These are phyloP conservation scores for Schizonepeta tenuifolia DNA, from an alignment of 257 asterid species.

Conservation along the genomic window DNA sequence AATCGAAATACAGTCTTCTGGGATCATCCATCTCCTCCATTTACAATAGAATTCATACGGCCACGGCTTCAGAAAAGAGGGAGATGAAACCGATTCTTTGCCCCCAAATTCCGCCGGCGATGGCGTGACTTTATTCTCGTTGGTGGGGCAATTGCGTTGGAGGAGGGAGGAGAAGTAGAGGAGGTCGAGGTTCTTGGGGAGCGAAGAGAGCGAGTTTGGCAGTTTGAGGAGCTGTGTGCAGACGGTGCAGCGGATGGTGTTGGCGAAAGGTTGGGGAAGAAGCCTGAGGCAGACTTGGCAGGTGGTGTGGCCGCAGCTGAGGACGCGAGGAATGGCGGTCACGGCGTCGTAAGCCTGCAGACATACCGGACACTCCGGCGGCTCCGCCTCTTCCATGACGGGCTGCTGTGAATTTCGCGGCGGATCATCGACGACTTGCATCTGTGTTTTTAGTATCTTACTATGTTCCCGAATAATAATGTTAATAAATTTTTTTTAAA, in stretches of 20 bases:
- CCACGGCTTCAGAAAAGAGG: conserved; percentile 51
- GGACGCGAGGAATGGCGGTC: conserved; percentile 74
- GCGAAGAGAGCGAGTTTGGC: conserved; percentile 57
- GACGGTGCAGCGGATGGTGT: conserved; percentile 78
- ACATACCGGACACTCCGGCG: conserved; percentile 96
- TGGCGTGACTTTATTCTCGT: conserved; percentile 37
- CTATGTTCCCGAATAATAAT: too few species aligned
- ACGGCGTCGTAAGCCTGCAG: conserved; percentile 63
- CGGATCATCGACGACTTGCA: conserved; percentile 23
- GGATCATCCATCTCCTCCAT: conserved; percentile 82
- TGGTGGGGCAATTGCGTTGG: conserved; percentile 27
- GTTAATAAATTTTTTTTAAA: too few species aligned
- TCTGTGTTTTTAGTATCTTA: not conserved
- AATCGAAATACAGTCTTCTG: conserved; percentile 46
- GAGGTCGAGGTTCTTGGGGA: conserved; percentile 94
- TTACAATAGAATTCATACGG: conserved; percentile 56
- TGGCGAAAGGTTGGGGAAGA: conserved; percentile 73
- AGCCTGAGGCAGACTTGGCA: conserved; percentile 75
- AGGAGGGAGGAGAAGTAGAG: conserved; percentile 64
- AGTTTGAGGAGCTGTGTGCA: conserved; percentile 75
- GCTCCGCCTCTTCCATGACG: conserved; percentile 67
- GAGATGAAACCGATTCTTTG: conserved; percentile 21
- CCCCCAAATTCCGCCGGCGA: conserved; percentile 27
- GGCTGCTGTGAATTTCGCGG: not conserved
- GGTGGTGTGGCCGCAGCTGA: conserved; percentile 88